These are phyloP conservation scores for Cladorrhinum samala DNA, from an alignment of 495 filamentous ascomycete genomes.

Conservation along the genomic window DNA sequence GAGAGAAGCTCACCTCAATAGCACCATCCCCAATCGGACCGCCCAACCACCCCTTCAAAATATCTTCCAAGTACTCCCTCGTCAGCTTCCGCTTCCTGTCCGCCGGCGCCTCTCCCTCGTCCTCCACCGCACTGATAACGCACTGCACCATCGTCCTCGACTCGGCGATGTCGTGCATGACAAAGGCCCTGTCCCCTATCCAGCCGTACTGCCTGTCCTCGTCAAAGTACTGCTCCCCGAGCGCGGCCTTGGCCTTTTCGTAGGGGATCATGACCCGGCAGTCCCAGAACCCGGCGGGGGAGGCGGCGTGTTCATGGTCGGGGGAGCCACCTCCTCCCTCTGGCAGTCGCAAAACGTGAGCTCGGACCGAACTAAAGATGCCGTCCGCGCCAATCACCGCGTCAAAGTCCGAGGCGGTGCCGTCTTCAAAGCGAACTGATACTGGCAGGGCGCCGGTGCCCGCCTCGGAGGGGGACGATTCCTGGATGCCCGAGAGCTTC, in stretches of 20 bases:
- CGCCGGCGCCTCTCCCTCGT: slow-evolving; percentile 1
- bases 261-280: slow-evolving; percentile 10
- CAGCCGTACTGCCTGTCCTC: slow-evolving; percentile 16
- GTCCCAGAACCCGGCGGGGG: slow-evolving; percentile 17
- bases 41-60: neutral
- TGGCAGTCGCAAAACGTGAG: slow-evolving; percentile 7
- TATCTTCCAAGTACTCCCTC: neutral
- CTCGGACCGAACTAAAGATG: slow-evolving; percentile 19
- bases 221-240: slow-evolving; percentile 15
- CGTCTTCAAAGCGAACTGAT: slow-evolving; percentile 16
- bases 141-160: slow-evolving; percentile 13
- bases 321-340: neutral
- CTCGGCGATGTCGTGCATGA: slow-evolving; percentile 12
- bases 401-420: slow-evolving; percentile 11
- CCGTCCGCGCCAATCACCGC: slow-evolving; percentile 27
- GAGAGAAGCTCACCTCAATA: neutral
- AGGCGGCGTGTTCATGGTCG: slow-evolving; percentile 5
- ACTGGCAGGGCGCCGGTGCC: too few relatives aligned
- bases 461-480: too few relatives aligned
- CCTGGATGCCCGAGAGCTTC: neutral
- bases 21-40: neutral
- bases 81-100: neutral
- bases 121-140: slow-evolving; percentile 6
- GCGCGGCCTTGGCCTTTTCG: slow-evolving; percentile 10
- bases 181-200: slow-evolving; percentile 16